Evolutionary conservation across 768 basidiomycete genomes (phyloP).

Genomic region (Cystobasidium tubakii): DNA sequence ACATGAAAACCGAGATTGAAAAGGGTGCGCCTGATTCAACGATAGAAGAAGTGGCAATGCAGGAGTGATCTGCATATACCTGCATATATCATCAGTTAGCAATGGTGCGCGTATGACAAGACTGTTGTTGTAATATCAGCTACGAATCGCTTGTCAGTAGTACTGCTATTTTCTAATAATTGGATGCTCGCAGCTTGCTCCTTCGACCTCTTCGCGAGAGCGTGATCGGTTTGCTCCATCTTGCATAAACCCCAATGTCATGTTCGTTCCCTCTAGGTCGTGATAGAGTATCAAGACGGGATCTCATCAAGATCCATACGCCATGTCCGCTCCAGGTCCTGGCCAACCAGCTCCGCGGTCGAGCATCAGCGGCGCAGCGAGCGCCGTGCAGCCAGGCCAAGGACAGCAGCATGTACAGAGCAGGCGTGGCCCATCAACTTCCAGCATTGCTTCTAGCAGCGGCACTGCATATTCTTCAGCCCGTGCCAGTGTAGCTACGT

Average conservation of each 20-base stretch:
- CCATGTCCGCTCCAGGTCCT: not conserved
- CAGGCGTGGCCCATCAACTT: constrained; percentile 9
- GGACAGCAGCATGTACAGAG: constrained; percentile 19
- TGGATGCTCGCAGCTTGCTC: not conserved
- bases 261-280: not conserved
- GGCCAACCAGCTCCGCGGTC: constrained; percentile 5
- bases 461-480: constrained; percentile 16
- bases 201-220: not conserved
- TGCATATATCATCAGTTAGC: not conserved
- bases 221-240: not conserved
- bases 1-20: not conserved
- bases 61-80: too few species aligned
- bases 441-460: constrained; percentile 19
- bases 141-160: too few species aligned
- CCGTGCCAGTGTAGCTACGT: constrained; percentile 4
- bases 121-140: not conserved
- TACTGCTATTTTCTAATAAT: too few species aligned
- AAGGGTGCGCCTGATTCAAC: not conserved
- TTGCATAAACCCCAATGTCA: not conserved
- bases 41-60: not conserved
- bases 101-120: not conserved
- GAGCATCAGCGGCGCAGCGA: not conserved
- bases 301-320: not conserved
- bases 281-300: too few species aligned
- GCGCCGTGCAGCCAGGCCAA: not conserved